Base-by-base conservation (phyloP, 2,329 filamentous ascomycete genomes). In the Aspergillus sp. region DNA sequence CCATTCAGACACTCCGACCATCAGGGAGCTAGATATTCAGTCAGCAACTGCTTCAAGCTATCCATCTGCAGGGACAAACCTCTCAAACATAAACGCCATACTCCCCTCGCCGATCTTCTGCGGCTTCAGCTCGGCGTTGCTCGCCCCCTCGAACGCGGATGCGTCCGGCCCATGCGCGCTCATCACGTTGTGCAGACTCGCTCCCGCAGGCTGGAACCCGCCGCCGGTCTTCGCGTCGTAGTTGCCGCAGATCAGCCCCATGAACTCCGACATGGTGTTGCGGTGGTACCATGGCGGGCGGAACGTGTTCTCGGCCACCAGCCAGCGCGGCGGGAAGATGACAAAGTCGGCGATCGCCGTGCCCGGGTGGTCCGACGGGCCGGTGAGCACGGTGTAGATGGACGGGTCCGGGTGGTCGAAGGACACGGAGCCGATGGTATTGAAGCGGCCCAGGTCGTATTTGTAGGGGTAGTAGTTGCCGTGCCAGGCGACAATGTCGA, bases 381-480 rank as follows among this genome's bases (percentile, higher is more conserved):
- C 74, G 0, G 75, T 74, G 12, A 80, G 61, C 3, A 80, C 75
- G 17, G 74, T 86, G 61, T 80, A 88, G 55, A 88, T 86, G 41
- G 72, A 78, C 0, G 82, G 82, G 51, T 88, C 82, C 1, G 81
- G 81, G 51, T 88, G 82, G 55, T 88, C 82, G 50, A 75, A 84
- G 5, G 75, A 80, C 43, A 84, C 76, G 34, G 70, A 76, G 13
- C 82, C 82, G 27, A 88, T 77, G 26, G 75, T 76, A 60, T 80
- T 82, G 68, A 86, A 88, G 19, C 80, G 75, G 15, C 78, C 80
- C 1, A 88, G 69, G 48, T 86, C 82, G 62, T 88, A 88, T 60
- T 88, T 88, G 70, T 77, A 85, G 0, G 82, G 82, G 39, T 81
- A 80, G 60, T 86, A 86, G 41, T 76, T 82, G 27, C 82, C 82